A percentile compares a stretch with the other conserved stretches of the same genome.
Conservation (phyloP, 2,329 filamentous ascomycete genomes). For the Tolypocladium paradoxum region DNA sequence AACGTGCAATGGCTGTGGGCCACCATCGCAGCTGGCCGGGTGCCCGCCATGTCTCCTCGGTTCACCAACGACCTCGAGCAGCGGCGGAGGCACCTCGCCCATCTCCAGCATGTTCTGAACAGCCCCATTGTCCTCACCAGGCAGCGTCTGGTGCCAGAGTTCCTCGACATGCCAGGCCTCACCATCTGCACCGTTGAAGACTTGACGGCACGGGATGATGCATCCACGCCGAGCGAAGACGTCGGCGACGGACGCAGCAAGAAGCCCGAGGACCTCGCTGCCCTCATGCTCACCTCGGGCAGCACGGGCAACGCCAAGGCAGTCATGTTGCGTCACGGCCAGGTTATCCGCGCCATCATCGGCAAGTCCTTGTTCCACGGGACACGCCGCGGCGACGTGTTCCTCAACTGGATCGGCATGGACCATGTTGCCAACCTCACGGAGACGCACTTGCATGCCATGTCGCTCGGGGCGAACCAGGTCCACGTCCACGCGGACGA, state of each 20-base stretch:
- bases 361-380: slow-evolving; percentile 25
- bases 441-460: slow-evolving; percentile 40
- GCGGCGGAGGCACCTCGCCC: slow-evolving; percentile 1
- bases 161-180: background rate
- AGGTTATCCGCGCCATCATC: slow-evolving; percentile 28
- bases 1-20: slow-evolving; percentile 3
- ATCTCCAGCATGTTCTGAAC: background rate
- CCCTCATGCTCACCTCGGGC: slow-evolving; percentile 42
- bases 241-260: background rate
- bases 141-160: background rate
- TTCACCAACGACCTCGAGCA: slow-evolving; percentile 1
- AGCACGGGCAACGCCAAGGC: slow-evolving; percentile 40
- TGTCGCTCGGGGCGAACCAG: slow-evolving; percentile 29
- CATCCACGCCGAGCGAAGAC: no score
- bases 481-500: slow-evolving; percentile 32
- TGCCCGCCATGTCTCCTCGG: slow-evolving; percentile 1
- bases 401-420: slow-evolving; percentile 38
- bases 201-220: background rate
- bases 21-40: background rate
- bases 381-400: slow-evolving; percentile 17
- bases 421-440: slow-evolving; percentile 43
- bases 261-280: slow-evolving; percentile 11
- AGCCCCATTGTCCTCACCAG: background rate
- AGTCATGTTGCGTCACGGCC: slow-evolving; percentile 30
- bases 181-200: background rate